These are phyloP conservation scores for Saxophila tyrrhenica DNA, from an alignment of 495 filamentous ascomycete species.

Conservation along the genomic window DNA sequence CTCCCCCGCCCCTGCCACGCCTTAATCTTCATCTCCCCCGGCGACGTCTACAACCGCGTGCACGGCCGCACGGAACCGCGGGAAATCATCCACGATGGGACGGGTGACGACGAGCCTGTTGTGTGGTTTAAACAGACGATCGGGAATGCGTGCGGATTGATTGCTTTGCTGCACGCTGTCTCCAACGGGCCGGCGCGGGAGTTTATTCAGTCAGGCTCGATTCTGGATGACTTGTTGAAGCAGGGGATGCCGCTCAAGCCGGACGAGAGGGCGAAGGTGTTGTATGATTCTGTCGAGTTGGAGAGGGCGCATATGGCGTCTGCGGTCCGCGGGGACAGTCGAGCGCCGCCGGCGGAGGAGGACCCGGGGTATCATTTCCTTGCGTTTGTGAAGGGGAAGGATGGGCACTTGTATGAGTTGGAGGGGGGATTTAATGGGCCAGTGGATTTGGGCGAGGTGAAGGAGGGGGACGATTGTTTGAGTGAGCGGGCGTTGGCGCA, in stretches of 20 bases:
- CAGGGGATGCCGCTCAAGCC: constrained; percentile 43
- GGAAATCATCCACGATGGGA: constrained; percentile 37
- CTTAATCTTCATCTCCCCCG: constrained; percentile 75
- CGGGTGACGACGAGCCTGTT: constrained; percentile 46
- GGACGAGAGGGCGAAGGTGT: constrained; percentile 49
- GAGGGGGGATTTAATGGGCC: constrained; percentile 69
- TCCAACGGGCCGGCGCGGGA: constrained; percentile 46
- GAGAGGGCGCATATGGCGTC: constrained; percentile 62
- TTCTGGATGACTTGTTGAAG: constrained; percentile 37
- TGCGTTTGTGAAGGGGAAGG: constrained; percentile 65
- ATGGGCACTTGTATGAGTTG: constrained; percentile 70
- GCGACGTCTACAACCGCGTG: constrained; percentile 56
- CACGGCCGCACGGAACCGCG: constrained; percentile 44
- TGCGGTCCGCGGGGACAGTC: constrained; percentile 60
- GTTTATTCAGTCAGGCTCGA: constrained; percentile 35
- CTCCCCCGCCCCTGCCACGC: constrained; percentile 74
- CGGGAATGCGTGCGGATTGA: constrained; percentile 73
- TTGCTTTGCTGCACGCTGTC: constrained; percentile 67
- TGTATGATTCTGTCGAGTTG: constrained; percentile 61
- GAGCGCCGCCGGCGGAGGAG: constrained; percentile 45
- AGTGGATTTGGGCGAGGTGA: constrained; percentile 46
- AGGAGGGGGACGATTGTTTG: constrained; percentile 52
- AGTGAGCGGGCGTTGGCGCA: constrained; percentile 53
- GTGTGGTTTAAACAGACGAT: constrained; percentile 93
- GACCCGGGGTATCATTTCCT: constrained; percentile 53